Percentiles rank a stretch among this genome's conserved stretches.
Evolutionary conservation across 2,329 filamentous ascomycete genomes (phyloP).

Genomic region (Penicillium sp.): DNA sequence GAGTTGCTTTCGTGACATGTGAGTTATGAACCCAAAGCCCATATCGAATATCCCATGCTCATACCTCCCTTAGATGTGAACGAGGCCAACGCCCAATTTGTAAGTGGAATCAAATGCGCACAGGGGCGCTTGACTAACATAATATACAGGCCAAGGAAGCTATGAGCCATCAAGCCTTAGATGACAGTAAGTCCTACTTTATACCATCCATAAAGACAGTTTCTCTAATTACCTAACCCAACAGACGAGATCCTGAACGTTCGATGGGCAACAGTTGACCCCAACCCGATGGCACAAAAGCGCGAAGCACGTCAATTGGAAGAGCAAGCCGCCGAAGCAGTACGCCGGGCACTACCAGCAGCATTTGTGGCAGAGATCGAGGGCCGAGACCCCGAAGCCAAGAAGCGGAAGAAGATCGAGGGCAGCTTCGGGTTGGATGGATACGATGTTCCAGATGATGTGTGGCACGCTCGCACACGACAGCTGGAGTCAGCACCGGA

Average conservation of each 20-base stretch:
- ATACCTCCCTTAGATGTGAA: slow-evolving; percentile 47
- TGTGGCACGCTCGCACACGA: slow-evolving; percentile 83
- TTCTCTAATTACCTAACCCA: background rate
- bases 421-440: slow-evolving; percentile 84
- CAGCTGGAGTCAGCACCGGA: slow-evolving; percentile 63
- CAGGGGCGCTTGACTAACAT: background rate
- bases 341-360: slow-evolving; percentile 80
- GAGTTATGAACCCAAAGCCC: background rate
- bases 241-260: slow-evolving; percentile 82
- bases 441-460: slow-evolving; percentile 89
- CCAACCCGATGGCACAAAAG: slow-evolving; percentile 92
- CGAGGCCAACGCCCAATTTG: slow-evolving; percentile 85
- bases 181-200: slow-evolving; percentile 56
- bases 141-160: slow-evolving; percentile 66
- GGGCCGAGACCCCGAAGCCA: slow-evolving; percentile 80
- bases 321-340: slow-evolving; percentile 93
- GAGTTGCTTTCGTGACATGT: slow-evolving; percentile 85
- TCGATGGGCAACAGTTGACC: slow-evolving; percentile 93
- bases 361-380: slow-evolving; percentile 94
- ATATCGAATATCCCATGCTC: background rate
- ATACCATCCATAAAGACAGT: background rate
- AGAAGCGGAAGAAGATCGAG: slow-evolving; percentile 86
- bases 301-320: slow-evolving; percentile 85
- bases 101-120: background rate
- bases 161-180: slow-evolving; percentile 91